A percentile compares a stretch with the other conserved stretches of the same genome.
phyloP scores from a whole-genome alignment of 2,329 filamentous ascomycete species.

The Graphilbum fragrans region DNA sequence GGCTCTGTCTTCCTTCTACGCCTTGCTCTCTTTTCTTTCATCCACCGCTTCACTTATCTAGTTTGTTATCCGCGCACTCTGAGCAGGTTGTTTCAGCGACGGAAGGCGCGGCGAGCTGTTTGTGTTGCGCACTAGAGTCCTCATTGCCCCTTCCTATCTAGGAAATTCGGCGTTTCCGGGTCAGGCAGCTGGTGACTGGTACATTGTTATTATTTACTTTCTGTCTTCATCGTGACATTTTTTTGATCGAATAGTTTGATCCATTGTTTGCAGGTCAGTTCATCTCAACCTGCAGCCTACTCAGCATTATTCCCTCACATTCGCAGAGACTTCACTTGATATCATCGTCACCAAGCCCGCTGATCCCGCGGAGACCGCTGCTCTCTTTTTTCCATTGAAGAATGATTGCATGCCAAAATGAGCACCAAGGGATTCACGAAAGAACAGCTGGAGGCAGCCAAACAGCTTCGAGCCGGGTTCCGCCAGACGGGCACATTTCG shows the following conservation, averaged over 20 bases:
- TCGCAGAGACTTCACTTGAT: too few species aligned
- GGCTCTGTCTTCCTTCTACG: too few species aligned
- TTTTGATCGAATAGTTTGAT: neutral
- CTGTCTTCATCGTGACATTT: neutral
- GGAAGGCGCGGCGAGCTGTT: neutral
- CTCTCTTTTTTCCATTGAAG: neutral
- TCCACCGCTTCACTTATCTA: too few species aligned
- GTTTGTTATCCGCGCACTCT: too few species aligned
- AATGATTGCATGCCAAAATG: neutral
- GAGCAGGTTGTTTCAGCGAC: too few species aligned
- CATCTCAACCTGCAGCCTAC: too few species aligned
- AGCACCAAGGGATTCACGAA: neutral
- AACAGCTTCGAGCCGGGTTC: conserved; percentile 5
- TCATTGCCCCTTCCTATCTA: neutral
- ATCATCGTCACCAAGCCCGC: too few species aligned
- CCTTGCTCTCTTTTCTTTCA: too few species aligned
- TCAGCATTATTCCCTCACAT: too few species aligned
- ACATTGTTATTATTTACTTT: neutral
- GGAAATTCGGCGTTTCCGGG: neutral
- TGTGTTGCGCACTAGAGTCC: neutral
- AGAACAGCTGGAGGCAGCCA: conserved; percentile 10
- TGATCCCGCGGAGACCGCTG: neutral
- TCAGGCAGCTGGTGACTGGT: too few species aligned
- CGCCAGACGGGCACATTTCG: conserved; percentile 5
- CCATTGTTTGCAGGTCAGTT: neutral